Evolutionary conservation across 2,329 filamentous ascomycete species (phyloP).

Genomic region (Gaeumannomyces sp.): DNA sequence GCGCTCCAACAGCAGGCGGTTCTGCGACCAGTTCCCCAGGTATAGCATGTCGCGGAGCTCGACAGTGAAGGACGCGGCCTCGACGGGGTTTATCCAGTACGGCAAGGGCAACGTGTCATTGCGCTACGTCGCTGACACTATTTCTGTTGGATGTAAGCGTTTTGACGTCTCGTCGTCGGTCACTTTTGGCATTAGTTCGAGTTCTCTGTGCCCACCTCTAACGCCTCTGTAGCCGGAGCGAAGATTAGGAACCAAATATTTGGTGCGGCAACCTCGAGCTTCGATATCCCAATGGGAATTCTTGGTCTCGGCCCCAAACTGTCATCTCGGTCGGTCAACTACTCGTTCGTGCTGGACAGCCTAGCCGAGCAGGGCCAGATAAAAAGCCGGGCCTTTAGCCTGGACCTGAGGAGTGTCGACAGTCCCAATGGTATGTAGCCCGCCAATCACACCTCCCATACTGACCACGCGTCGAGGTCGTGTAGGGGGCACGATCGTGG

Average conservation of each 20-base stretch:
- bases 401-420: constrained; percentile 24
- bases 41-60: constrained; percentile 33
- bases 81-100: constrained; percentile 33
- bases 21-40: constrained; percentile 34
- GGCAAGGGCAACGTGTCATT: constrained; percentile 38
- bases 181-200: neutral
- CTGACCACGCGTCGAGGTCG: neutral
- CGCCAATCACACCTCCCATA: neutral
- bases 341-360: constrained; percentile 41
- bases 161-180: neutral
- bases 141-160: constrained; percentile 21
- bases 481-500: too few relatives aligned
- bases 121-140: constrained; percentile 34
- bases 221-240: neutral
- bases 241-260: constrained; percentile 42
- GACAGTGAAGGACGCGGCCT: constrained; percentile 22
- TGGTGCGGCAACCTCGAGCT: constrained; percentile 45
- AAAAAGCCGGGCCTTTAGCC: constrained; percentile 24
- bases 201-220: neutral
- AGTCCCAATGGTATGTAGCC: neutral
- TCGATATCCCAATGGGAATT: constrained; percentile 46
- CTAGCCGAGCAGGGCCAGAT: constrained; percentile 42
- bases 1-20: constrained; percentile 23
- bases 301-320: constrained; percentile 63
- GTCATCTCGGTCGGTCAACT: constrained; percentile 27